Evolutionary conservation across 805 yeast species (phyloP), one percentile per base, ranked within the genome.

Genomic region (Starmerella floricola): DNA sequence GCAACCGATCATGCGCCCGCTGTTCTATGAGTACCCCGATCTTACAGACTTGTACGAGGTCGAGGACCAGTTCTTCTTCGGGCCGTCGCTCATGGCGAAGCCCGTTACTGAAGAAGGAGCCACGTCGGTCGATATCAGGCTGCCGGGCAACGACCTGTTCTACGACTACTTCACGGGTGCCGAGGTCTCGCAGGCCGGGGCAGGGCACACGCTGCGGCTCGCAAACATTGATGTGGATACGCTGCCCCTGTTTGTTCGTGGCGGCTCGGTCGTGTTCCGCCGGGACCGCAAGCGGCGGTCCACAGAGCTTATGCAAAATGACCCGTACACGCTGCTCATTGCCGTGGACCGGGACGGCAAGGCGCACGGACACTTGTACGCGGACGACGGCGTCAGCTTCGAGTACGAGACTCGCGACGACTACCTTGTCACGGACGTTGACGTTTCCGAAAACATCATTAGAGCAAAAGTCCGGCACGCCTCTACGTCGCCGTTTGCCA

Each of bases 361-460:
- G 6, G 85, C 87, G 0, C 59, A 60, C 0, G 81, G 82, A 2
- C 59, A 62, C 15, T 57, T 87, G 26, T 87, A 86, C 58, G 60
- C 80, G 29, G 97, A 87, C 58, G 97, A 87, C 60, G 95, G 94
- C 13, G 81, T 78, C 51, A 68, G 87, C 0, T 82, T 71, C 51
- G 71, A 66, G 34, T 75, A 75, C 56, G 47, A 58, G 26, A 41
- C 18, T 21, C 50, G 62, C 2, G 80, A 79, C 6, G 76, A 73
- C 21, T 78, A 48, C 53, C 41, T 74, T 2, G 58, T 63, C 34
- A 55, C 74, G 2, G 53, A 63, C 2, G 67, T 82, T 27, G 34
- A 24, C 13, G 40, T 31, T n/a, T 49, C 49, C 2, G 60, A 62
- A 17, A 59, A 62, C 4, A 26, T 17, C 3, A 32, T 57, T 28